Percentiles rank a stretch among this genome's conserved stretches.
Evolutionary conservation across 108 stramenopile genomes (phyloP).

Genomic region (Cyclotella sp.): DNA sequence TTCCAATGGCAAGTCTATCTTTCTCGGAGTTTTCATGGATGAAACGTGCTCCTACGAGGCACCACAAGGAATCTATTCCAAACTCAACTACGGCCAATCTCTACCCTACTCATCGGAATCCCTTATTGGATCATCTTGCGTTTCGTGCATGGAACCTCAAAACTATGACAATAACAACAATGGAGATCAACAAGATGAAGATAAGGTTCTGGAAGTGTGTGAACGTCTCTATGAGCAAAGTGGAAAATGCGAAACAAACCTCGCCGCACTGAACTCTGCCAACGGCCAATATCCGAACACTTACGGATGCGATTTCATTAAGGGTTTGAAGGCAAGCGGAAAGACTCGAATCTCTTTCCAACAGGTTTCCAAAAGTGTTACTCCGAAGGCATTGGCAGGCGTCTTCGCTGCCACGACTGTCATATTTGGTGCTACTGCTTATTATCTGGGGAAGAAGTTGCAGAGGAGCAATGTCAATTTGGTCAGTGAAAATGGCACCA

Average conservation of each 20-base stretch:
- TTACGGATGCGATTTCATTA: constrained; percentile 69
- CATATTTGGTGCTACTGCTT: constrained; percentile 67
- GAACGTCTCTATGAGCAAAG: constrained; percentile 59
- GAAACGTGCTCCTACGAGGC: constrained; percentile 67
- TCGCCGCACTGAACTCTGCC: constrained; percentile 32
- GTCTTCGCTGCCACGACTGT: constrained; percentile 71
- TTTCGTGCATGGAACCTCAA: constrained; percentile 64
- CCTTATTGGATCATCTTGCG: constrained; percentile 65
- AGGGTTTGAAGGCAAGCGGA: constrained; percentile 47
- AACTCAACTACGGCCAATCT: constrained; percentile 59
- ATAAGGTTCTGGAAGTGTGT: constrained; percentile 69
- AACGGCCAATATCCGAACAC: constrained; percentile 58
- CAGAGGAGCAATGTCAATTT: constrained; percentile 58
- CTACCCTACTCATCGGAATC: constrained; percentile 69
- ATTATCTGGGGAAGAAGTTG: constrained; percentile 75
- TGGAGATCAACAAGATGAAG: constrained; percentile 44
- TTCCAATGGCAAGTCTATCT: constrained; percentile 67
- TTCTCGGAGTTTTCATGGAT: constrained; percentile 80
- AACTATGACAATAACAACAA: constrained; percentile 55
- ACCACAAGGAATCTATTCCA: constrained; percentile 58
- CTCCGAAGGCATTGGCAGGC: constrained; percentile 42
- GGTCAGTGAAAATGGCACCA: constrained; percentile 3
- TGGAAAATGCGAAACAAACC: constrained; percentile 77
- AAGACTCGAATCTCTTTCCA: background rate
- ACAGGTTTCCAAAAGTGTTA: background rate